A percentile compares a stretch with the other conserved stretches of the same genome.
phyloP scores from a whole-genome alignment of 768 basidiomycete genomes.

The Termitomyces sp. region DNA sequence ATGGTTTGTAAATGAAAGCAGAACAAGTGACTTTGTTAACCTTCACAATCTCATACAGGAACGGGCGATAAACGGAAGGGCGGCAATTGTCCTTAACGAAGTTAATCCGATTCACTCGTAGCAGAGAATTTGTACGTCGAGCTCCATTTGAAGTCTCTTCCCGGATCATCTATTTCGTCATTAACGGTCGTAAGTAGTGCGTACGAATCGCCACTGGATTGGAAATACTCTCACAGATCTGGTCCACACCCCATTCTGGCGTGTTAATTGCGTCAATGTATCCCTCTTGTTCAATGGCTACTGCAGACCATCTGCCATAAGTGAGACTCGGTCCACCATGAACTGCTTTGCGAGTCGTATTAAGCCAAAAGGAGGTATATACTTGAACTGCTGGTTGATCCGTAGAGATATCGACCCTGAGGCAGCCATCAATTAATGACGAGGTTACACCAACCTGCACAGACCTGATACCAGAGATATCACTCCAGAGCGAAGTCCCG shows the following conservation, averaged over 20 bases:
- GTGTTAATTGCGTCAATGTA: slow-evolving; percentile 52
- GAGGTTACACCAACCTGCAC: not conserved
- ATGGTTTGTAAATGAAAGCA: not conserved
- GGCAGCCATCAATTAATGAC: not conserved
- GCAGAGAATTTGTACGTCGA: slow-evolving; percentile 44
- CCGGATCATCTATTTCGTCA: slow-evolving; percentile 29
- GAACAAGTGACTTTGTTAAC: not conserved
- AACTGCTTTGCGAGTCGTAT: slow-evolving; percentile 38
- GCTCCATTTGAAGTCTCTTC: slow-evolving; percentile 37
- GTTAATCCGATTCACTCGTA: slow-evolving; percentile 5
- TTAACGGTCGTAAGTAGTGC: not conserved
- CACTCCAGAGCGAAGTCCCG: slow-evolving; percentile 39
- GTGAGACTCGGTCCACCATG: slow-evolving; percentile 41
- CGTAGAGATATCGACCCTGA: slow-evolving; percentile 42
- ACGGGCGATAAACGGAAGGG: not conserved
- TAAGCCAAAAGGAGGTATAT: slow-evolving; percentile 40
- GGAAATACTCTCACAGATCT: slow-evolving; percentile 38
- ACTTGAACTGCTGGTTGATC: slow-evolving; percentile 48
- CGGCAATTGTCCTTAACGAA: not conserved
- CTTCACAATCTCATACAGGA: not conserved
- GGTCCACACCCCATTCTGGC: slow-evolving; percentile 47
- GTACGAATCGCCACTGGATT: not conserved
- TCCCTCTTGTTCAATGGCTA: slow-evolving; percentile 50
- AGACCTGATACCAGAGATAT: slow-evolving; percentile 43
- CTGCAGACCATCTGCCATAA: slow-evolving; percentile 36